Conservation (phyloP, 1,284 basidiomycete genomes). For the Irpex sp. region DNA sequence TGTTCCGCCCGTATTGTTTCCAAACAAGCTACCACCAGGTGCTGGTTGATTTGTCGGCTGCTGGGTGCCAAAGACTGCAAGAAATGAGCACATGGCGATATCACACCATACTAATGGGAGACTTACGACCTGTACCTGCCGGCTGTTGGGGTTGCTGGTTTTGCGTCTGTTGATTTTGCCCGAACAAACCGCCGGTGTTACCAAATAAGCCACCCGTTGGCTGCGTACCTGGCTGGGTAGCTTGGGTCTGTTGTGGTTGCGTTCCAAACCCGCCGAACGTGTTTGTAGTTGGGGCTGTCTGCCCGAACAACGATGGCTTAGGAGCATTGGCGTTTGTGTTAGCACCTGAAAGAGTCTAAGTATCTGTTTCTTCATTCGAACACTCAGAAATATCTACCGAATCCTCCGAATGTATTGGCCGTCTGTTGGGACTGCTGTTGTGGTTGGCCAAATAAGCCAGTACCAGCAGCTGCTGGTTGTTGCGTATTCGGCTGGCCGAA, state of each 20-base stretch:
- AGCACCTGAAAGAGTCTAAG: slow-evolving; percentile 6
- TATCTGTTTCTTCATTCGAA: neutral
- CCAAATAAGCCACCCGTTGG: slow-evolving; percentile 34
- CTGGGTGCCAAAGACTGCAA: slow-evolving; percentile 21
- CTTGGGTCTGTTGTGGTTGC: slow-evolving; percentile 18
- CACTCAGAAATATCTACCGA: slow-evolving; percentile 24
- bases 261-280: slow-evolving; percentile 29
- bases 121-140: slow-evolving; percentile 18
- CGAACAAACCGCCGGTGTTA: slow-evolving; percentile 28
- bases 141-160: slow-evolving; percentile 22
- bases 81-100: neutral
- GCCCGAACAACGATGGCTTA: slow-evolving; percentile 36
- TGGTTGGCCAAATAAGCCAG: slow-evolving; percentile 37
- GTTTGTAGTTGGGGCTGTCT: slow-evolving; percentile 17
- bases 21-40: slow-evolving; percentile 12
- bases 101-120: neutral
- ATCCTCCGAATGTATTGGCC: slow-evolving; percentile 31
- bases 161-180: slow-evolving; percentile 20
- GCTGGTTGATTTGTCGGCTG: slow-evolving; percentile 13
- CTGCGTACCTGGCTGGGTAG: slow-evolving; percentile 21
- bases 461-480: slow-evolving; percentile 32
- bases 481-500: slow-evolving; percentile 42
- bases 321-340: slow-evolving; percentile 24
- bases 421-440: slow-evolving; percentile 25
- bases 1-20: slow-evolving; percentile 2